A percentile compares a stretch with the other conserved stretches of the same genome.
phyloP scores from a whole-genome alignment of 768 basidiomycete species.

The Myochromella boudieri region DNA sequence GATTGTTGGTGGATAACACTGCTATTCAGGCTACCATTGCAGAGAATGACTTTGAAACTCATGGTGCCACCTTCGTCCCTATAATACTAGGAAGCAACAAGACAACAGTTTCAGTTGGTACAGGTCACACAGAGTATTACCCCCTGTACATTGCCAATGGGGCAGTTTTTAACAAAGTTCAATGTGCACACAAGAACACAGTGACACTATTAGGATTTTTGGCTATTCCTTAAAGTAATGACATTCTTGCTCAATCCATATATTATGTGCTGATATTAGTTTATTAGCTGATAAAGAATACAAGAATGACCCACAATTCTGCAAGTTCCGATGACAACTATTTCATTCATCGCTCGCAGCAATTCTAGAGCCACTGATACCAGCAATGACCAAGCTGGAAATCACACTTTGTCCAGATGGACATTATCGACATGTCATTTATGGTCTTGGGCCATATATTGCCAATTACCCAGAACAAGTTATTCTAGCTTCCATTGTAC shows the following conservation, averaged over 20 bases:
- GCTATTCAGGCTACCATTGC: conserved; percentile 27
- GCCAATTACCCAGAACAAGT: conserved; percentile 29
- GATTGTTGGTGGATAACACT: no score
- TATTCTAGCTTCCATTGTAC: conserved; percentile 21
- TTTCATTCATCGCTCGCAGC: not conserved
- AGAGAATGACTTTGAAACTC: conserved; percentile 16
- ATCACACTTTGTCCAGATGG: conserved; percentile 25
- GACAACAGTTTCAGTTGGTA: conserved; percentile 34
- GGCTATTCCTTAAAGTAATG: conserved; percentile 7
- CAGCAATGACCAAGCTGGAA: not conserved
- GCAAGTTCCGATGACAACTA: not conserved
- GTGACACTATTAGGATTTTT: conserved; percentile 11
- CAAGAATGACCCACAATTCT: not conserved
- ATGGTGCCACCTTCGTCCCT: conserved; percentile 29
- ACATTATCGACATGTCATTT: conserved; percentile 22
- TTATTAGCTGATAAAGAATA: no score
- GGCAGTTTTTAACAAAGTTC: conserved; percentile 29
- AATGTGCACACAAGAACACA: conserved; percentile 28
- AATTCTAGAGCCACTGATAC: not conserved
- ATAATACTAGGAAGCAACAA: conserved; percentile 38
- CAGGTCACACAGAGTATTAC: conserved; percentile 34
- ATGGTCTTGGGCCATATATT: conserved; percentile 28
- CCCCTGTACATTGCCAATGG: conserved; percentile 33
- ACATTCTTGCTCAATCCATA: not conserved
- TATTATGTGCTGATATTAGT: not conserved